Conservation (phyloP, 768 basidiomycete species). For the Russula ochroleuca region DNA sequence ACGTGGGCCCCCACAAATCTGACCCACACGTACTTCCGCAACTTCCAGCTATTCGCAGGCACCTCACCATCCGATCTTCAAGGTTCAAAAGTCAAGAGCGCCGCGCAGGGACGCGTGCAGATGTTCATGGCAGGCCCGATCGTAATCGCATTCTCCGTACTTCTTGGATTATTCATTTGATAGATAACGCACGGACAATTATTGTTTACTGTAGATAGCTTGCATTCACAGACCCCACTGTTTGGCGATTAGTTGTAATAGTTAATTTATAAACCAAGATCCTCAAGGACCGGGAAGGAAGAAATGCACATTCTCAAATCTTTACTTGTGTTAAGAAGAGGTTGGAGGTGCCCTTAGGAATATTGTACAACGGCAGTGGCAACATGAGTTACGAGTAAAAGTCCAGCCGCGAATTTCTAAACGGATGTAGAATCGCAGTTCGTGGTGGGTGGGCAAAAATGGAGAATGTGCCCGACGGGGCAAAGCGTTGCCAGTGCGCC, state of each 20-base stretch:
- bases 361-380: too few relatives aligned
- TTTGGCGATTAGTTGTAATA: not conserved
- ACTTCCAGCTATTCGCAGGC: constrained; percentile 50
- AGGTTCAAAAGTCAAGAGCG: constrained; percentile 14
- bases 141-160: not conserved
- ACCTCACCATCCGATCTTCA: constrained; percentile 24
- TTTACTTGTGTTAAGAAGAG: too few relatives aligned
- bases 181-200: not conserved
- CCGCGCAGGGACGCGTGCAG: not conserved
- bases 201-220: not conserved
- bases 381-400: too few relatives aligned
- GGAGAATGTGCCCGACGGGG: too few relatives aligned
- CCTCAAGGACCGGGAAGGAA: not conserved
- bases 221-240: not conserved
- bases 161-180: constrained; percentile 7
- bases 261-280: not conserved
- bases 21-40: constrained; percentile 72
- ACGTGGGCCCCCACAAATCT: constrained; percentile 68
- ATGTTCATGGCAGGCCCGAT: not conserved
- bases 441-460: not conserved
- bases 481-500: too few relatives aligned
- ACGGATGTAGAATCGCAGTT: not conserved
- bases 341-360: too few relatives aligned
- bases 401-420: not conserved
- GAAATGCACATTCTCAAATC: not conserved